A percentile compares a stretch with the other conserved stretches of the same genome.
phyloP scores from a whole-genome alignment of 1,284 basidiomycete species.

The Anthracocystis walkeri region DNA sequence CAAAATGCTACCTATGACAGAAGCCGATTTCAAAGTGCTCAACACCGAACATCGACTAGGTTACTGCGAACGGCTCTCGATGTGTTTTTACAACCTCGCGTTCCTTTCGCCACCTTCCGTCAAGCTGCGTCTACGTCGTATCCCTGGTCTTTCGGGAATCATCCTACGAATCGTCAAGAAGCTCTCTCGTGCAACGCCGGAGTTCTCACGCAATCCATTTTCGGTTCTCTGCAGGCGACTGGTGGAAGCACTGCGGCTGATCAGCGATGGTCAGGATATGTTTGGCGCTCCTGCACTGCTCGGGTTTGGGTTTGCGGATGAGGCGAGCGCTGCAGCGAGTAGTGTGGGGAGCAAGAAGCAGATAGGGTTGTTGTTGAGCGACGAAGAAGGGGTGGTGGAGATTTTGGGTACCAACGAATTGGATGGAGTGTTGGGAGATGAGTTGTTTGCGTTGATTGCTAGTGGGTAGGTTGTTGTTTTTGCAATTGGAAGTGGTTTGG shows the following conservation, averaged over 20 bases:
- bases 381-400: slow-evolving; percentile 51
- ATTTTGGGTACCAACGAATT: slow-evolving; percentile 43
- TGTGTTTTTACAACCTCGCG: slow-evolving; percentile 85
- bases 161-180: slow-evolving; percentile 71
- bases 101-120: slow-evolving; percentile 82
- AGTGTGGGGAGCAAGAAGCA: slow-evolving; percentile 20
- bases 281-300: slow-evolving; percentile 75
- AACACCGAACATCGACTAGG: slow-evolving; percentile 78
- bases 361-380: slow-evolving; percentile 37
- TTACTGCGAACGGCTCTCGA: slow-evolving; percentile 81
- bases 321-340: not conserved
- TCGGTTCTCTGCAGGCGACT: slow-evolving; percentile 79
- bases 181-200: slow-evolving; percentile 73
- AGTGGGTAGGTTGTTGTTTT: slow-evolving; percentile 9
- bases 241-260: slow-evolving; percentile 83
- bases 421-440: slow-evolving; percentile 36
- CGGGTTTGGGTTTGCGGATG: slow-evolving; percentile 50
- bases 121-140: slow-evolving; percentile 78
- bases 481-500: not conserved
- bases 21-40: slow-evolving; percentile 80
- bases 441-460: slow-evolving; percentile 43
- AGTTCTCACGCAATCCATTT: slow-evolving; percentile 74
- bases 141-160: slow-evolving; percentile 70
- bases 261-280: slow-evolving; percentile 82
- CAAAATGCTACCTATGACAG: slow-evolving; percentile 82